Evolutionary conservation across 805 yeast genomes (phyloP).

Genomic region (Sungouiella blattae): DNA sequence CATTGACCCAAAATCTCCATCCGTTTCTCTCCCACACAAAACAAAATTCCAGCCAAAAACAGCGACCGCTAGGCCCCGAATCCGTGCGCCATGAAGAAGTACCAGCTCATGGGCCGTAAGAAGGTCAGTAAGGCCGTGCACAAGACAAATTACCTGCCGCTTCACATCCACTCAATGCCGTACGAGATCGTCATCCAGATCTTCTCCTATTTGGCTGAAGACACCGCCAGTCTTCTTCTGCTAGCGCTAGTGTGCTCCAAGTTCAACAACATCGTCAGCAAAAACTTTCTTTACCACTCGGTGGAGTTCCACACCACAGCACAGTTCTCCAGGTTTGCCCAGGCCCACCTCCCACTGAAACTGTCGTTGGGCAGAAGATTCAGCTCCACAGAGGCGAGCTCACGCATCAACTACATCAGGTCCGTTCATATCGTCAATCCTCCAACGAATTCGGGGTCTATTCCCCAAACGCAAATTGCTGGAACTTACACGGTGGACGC

Average conservation of each 20-base stretch:
- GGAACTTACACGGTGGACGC: conserved; percentile 34
- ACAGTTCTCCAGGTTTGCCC: conserved; percentile 34
- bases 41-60: too few relatives aligned
- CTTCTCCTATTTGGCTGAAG: conserved; percentile 22
- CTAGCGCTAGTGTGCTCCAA: conserved; percentile 34
- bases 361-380: conserved; percentile 19
- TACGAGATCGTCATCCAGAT: conserved; percentile 39
- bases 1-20: too few relatives aligned
- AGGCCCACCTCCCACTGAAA: conserved; percentile 27
- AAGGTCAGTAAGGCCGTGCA: neutral
- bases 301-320: conserved; percentile 23
- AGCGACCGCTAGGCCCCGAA: too few relatives aligned
- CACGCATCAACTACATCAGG: conserved; percentile 29
- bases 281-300: conserved; percentile 33
- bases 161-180: conserved; percentile 40
- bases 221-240: conserved; percentile 12
- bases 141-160: conserved; percentile 21
- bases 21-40: too few relatives aligned
- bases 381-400: conserved; percentile 23
- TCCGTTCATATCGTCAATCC: conserved; percentile 31
- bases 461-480: conserved; percentile 28
- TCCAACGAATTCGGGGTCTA: conserved; percentile 22
- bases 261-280: conserved; percentile 33
- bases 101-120: conserved; percentile 42
- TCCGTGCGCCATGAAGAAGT: conserved; percentile 35